Base-by-base conservation (phyloP, 2,329 filamentous ascomycete genomes). In the Alternaria novae-zelandiae region DNA sequence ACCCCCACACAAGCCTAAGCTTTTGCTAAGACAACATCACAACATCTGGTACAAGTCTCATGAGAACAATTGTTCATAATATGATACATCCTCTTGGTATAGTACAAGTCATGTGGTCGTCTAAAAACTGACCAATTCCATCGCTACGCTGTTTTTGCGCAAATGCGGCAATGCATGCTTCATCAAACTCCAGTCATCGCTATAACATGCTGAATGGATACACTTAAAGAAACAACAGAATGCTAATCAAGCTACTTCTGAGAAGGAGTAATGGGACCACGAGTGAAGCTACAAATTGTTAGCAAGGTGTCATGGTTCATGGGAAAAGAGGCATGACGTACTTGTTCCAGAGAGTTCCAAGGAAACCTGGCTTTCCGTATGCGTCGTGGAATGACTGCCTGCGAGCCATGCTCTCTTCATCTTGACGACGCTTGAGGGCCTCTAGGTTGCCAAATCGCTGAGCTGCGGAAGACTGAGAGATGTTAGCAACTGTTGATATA, bases 331-430 rank as follows among this genome's bases (percentile, higher is more conserved):
- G 30, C 30, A 32, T 32, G 15, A 11, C 26, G 51, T 66, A 77
- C 78, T 74, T 79, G 56, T 79, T 78, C 78, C 78, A 80, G 70
- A 74, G 67, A 1, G 64, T 67, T 13, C 77, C 78, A 9, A 80
- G 28, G 6, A 79, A 58, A 5, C 77, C 76, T 8, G 73, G 64
- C 63, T 77, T 78, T 30, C 71, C 73, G 26, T 79, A 79, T 4
- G 74, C 70, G 45, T 80, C 78, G 20, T 77, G 73, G 3, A 78
- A 55, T 30, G 77, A 79, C 4, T 73, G 57, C 55, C 78, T 70
- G 53, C 78, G 69, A 7, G 70, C 70, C 4, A 70, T 46, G 44
- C 69, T 72, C 28, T 75, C 63, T 11, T 72, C 67, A 23, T 78
- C 74, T 28, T 66, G 69, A n/a, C 75, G 74, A 30, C 76, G 69